phyloP scores from a whole-genome alignment of 306 rosid genomes.

The Dalbergia oliveri region DNA sequence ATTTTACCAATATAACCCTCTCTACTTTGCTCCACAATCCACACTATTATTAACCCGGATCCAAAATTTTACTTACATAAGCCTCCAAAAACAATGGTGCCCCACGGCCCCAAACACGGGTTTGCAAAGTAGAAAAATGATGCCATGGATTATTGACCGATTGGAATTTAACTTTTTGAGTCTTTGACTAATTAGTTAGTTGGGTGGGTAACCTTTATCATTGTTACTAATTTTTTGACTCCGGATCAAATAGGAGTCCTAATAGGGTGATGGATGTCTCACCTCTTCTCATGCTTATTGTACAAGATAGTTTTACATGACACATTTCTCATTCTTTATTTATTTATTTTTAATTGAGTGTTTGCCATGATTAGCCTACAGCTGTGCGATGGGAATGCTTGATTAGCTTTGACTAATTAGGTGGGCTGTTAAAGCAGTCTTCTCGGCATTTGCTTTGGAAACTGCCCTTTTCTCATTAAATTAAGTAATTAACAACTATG shows the following conservation, averaged over 20 bases:
- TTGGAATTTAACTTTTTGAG: not conserved
- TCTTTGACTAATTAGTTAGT: constrained; percentile 22
- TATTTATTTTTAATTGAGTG: not conserved
- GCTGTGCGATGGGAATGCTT: constrained; percentile 41
- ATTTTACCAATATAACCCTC: constrained; percentile 57
- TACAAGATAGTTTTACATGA: not conserved
- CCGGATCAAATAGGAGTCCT: not conserved
- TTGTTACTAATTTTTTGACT: not conserved
- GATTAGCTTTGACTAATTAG: constrained; percentile 23
- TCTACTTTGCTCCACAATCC: not conserved
- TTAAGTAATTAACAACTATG: not conserved
- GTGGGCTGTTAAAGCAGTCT: not conserved
- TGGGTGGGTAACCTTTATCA: not conserved
- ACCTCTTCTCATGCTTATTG: constrained; percentile 4
- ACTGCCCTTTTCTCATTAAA: not conserved
- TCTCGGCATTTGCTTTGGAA: constrained; percentile 5
- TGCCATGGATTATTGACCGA: not conserved
- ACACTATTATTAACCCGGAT: not conserved
- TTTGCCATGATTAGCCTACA: constrained; percentile 34
- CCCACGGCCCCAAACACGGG: not conserved
- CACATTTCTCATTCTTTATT: constrained; percentile 17
- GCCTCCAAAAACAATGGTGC: not conserved
- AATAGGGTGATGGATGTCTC: not conserved
- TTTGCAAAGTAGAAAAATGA: not conserved
- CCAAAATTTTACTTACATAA: not conserved